A percentile compares a stretch with the other conserved stretches of the same genome.
phyloP scores from a whole-genome alignment of 2,329 filamentous ascomycete species.

The Cladosporium halotolerans region DNA sequence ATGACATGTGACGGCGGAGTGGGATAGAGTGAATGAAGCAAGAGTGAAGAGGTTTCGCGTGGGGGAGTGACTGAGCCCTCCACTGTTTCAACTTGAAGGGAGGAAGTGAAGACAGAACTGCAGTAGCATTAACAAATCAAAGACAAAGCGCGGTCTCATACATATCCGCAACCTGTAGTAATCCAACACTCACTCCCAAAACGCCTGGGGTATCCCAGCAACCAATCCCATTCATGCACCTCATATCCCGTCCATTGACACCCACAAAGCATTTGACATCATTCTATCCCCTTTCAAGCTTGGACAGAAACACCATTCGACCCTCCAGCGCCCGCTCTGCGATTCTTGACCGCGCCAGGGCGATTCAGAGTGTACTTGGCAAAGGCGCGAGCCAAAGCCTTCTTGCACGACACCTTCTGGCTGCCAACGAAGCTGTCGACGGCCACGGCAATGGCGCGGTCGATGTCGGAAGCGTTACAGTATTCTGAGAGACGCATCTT shows the following conservation, averaged over 20 bases:
- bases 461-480: constrained; percentile 82
- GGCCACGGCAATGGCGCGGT: constrained; percentile 93
- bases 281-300: not conserved
- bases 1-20: no score
- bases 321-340: not conserved
- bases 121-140: no score
- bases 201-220: constrained; percentile 10
- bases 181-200: not conserved
- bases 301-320: constrained; percentile 5
- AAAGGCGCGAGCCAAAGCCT: constrained; percentile 86
- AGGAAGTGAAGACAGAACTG: no score
- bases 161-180: no score
- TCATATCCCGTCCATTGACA: not conserved
- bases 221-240: not conserved
- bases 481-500: constrained; percentile 98
- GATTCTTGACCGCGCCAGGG: constrained; percentile 29
- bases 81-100: no score
- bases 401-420: constrained; percentile 97
- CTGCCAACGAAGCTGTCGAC: constrained; percentile 93
- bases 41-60: no score
- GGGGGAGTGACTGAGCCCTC: no score
- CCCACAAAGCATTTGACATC: not conserved
- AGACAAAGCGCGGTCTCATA: no score
- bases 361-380: constrained; percentile 69
- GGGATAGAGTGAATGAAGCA: no score